These are phyloP conservation scores for Metschnikowia aberdeeniae DNA, from an alignment of 805 yeast genomes.

Conservation along the genomic window DNA sequence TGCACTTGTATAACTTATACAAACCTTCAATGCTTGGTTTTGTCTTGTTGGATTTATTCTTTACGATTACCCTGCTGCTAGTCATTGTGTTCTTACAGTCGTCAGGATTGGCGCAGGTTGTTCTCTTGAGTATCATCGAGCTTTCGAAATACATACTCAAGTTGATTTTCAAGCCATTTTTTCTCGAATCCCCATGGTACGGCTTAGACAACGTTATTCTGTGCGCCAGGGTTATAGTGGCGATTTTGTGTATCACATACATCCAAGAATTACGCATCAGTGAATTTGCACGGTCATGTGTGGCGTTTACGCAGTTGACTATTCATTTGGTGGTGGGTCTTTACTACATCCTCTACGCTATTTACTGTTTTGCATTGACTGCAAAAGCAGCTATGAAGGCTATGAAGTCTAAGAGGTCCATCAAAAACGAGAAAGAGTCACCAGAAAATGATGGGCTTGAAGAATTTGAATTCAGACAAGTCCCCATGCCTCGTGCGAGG, in stretches of 20 bases:
- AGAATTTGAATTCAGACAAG: slow-evolving; percentile 12
- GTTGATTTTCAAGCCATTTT: slow-evolving; percentile 26
- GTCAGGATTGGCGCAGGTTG: slow-evolving; percentile 44
- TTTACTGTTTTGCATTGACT: slow-evolving; percentile 28
- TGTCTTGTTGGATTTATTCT: slow-evolving; percentile 33
- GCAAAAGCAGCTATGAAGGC: slow-evolving; percentile 18
- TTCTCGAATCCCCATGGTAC: slow-evolving; percentile 23
- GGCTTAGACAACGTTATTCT: slow-evolving; percentile 34
- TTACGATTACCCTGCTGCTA: slow-evolving; percentile 29
- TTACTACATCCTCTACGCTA: slow-evolving; percentile 26
- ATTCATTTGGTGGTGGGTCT: slow-evolving; percentile 38
- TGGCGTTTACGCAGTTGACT: slow-evolving; percentile 41
- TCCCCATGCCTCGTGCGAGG: not conserved
- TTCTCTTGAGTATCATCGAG: slow-evolving; percentile 35
- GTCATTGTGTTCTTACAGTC: slow-evolving; percentile 43
- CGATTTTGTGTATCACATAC: slow-evolving; percentile 43
- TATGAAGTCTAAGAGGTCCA: slow-evolving; percentile 5
- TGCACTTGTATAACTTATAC: slow-evolving; percentile 40
- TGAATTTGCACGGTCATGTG: slow-evolving; percentile 38
- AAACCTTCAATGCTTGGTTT: slow-evolving; percentile 40
- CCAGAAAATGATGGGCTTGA: not conserved
- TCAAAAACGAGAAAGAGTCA: not conserved
- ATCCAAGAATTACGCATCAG: slow-evolving; percentile 30
- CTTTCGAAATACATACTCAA: slow-evolving; percentile 22
- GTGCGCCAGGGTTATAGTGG: slow-evolving; percentile 35